Percentiles rank a stretch among this genome's conserved stretches.
Conservation (phyloP, 139 green algal species). For the Tetradesmus obliquus region DNA sequence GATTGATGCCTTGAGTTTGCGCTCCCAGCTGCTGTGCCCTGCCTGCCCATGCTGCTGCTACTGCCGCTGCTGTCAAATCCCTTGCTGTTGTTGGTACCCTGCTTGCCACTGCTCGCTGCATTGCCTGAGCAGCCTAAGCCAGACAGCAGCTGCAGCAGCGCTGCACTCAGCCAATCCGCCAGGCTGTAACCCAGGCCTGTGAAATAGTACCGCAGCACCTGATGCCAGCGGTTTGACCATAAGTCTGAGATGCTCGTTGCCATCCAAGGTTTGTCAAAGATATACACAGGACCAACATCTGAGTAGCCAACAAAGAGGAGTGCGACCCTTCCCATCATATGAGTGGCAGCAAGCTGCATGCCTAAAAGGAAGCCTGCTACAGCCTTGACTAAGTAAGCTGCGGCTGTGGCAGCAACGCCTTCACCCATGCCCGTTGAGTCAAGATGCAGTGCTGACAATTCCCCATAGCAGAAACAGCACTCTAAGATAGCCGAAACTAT, state of each 20-base stretch:
- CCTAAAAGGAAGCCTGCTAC: background rate
- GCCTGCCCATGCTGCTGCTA: background rate
- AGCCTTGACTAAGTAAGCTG: background rate
- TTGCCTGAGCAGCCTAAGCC: background rate
- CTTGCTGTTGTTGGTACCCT: background rate
- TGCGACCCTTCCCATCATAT: background rate
- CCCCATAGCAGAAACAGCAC: background rate
- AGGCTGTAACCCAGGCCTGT: constrained; percentile 1
- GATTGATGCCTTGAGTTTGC: background rate
- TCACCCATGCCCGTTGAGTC: background rate
- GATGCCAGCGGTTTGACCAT: constrained; percentile 21
- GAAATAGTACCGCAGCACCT: constrained; percentile 18
- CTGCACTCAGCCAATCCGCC: background rate
- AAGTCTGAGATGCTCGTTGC: constrained; percentile 1
- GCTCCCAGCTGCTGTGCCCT: background rate
- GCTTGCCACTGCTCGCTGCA: background rate
- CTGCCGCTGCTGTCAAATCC: background rate
- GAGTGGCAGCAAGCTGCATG: background rate
- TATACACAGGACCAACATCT: background rate
- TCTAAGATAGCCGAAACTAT: background rate
- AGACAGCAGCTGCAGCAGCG: background rate
- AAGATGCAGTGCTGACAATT: background rate
- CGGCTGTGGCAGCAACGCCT: background rate
- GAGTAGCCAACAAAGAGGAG: background rate
- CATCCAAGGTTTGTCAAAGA: constrained; percentile 16